A percentile compares a stretch with the other conserved stretches of the same genome.
These are phyloP conservation scores for Peniophora sp. DNA, from an alignment of 1,284 basidiomycete species.

Conservation along the genomic window DNA sequence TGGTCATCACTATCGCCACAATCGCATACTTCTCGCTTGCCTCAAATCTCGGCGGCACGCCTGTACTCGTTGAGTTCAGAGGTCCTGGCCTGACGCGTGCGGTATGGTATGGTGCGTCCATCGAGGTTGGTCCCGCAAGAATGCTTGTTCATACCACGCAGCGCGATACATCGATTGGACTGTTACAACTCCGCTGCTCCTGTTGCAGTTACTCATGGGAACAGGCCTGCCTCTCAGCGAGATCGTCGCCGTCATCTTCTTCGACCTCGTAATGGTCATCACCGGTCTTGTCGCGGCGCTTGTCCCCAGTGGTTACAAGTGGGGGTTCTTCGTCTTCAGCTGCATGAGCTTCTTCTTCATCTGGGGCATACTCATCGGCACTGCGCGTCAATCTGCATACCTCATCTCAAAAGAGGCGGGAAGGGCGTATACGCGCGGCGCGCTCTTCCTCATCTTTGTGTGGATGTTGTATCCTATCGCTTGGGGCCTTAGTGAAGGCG, in stretches of 20 bases:
- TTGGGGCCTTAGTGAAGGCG: slow-evolving; percentile 36
- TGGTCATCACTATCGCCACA: slow-evolving; percentile 29
- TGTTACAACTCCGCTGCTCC: slow-evolving; percentile 46
- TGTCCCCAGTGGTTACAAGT: slow-evolving; percentile 37
- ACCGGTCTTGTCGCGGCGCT: slow-evolving; percentile 39
- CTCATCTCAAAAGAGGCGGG: too few relatives aligned
- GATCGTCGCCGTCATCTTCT: slow-evolving; percentile 41
- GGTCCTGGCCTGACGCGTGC: slow-evolving; percentile 9
- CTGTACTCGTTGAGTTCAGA: slow-evolving; percentile 35
- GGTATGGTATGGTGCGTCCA: too few relatives aligned
- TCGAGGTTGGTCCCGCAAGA: not conserved
- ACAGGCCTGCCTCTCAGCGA: slow-evolving; percentile 40
- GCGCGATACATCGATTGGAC: slow-evolving; percentile 45
- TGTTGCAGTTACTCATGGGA: slow-evolving; percentile 38
- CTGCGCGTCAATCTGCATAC: too few relatives aligned
- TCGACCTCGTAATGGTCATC: slow-evolving; percentile 37
- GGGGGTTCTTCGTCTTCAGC: slow-evolving; percentile 35
- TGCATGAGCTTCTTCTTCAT: slow-evolving; percentile 31
- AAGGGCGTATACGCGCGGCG: slow-evolving; percentile 16
- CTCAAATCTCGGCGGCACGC: slow-evolving; percentile 43
- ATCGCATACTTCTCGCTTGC: slow-evolving; percentile 44
- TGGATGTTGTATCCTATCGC: slow-evolving; percentile 38
- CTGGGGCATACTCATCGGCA: slow-evolving; percentile 21
- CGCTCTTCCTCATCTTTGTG: slow-evolving; percentile 32
- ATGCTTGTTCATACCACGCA: slow-evolving; percentile 12